Evolutionary conservation across 2,329 filamentous ascomycete species (phyloP), one percentile per base, ranked within the genome.

Genomic region (Ascochyta rabiei): DNA sequence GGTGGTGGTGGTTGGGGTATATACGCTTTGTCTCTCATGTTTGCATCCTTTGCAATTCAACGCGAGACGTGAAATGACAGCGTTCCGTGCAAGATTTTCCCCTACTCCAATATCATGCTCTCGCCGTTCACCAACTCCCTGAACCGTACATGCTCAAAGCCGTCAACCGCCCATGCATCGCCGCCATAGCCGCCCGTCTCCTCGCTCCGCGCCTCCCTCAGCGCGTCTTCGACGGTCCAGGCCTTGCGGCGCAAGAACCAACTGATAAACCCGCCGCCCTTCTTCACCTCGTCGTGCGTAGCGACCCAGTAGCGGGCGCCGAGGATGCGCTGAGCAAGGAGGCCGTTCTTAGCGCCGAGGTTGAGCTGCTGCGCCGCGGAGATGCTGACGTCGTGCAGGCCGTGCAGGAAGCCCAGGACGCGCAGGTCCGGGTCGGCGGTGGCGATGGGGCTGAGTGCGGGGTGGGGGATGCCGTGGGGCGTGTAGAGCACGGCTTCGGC

Each of bases 231-330:
- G 10, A 81, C 34, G 0, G 72, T 79, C 59, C 79, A 70, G 0
- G 74, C 66, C 43, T 75, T 79, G 30, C 79, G 62, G 30, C 67
- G 70, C 52, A 82, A 75, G 72, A 73, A 82, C 75, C 75, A 81
- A 1, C 72, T 80, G 9, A 88, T 80, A 5, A 88, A 61, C 0
- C 86, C 85, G 0, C 79, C 79, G 0, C 84, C 85, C 48, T 71
- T 80, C 71, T 88, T 88, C 4, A 83, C 75, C 69, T 88, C 86
- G 60, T 88, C 86, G 61, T 89, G 86, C 23, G 86, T 89, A 0
- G 80, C 81, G 16, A 89, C 73, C 86, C 86, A 89, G 63, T 88
- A 89, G 60, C 77, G 81, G 0, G 84, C 82, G 2, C 78, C 75
- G 26, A 84, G 71, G 4, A 80, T 71, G 15, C 78, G 71, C 53